Evolutionary conservation across 495 filamentous ascomycete genomes (phyloP).

Genomic region (Penicillium nucicola): DNA sequence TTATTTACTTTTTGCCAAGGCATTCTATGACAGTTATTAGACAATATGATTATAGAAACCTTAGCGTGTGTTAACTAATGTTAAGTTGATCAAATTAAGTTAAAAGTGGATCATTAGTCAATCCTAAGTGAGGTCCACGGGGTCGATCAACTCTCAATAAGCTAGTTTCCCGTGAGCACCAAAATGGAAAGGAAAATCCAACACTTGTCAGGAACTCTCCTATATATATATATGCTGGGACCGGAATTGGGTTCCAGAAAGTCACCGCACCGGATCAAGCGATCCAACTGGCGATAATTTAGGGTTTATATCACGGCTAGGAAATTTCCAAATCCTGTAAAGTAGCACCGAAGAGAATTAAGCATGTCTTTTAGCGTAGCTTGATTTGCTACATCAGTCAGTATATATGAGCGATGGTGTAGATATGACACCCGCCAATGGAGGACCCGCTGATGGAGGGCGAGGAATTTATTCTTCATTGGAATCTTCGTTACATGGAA

Average conservation of each 20-base stretch:
- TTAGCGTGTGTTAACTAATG: no score
- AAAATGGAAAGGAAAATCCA: no score
- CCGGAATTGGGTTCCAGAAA: constrained; percentile 49
- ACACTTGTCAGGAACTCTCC: no score
- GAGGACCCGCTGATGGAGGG: background rate
- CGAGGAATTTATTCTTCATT: constrained; percentile 59
- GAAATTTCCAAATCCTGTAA: constrained; percentile 61
- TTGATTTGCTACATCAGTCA: constrained; percentile 67
- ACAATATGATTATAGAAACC: no score
- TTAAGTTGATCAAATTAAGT: no score
- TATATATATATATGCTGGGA: constrained; percentile 71
- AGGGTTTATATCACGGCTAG: constrained; percentile 67
- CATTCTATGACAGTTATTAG: no score
- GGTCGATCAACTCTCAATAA: no score
- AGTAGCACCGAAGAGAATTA: constrained; percentile 60
- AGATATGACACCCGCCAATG: background rate
- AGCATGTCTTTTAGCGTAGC: constrained; percentile 72
- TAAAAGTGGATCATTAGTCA: no score
- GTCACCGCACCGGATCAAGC: no score
- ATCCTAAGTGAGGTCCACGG: no score
- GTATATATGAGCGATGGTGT: background rate
- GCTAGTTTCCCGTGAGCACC: no score
- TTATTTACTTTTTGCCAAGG: no score
- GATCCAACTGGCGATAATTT: background rate
- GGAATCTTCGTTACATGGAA: constrained; percentile 65